Base-by-base conservation (phyloP, 768 basidiomycete genomes). In the Terana coerulea region DNA sequence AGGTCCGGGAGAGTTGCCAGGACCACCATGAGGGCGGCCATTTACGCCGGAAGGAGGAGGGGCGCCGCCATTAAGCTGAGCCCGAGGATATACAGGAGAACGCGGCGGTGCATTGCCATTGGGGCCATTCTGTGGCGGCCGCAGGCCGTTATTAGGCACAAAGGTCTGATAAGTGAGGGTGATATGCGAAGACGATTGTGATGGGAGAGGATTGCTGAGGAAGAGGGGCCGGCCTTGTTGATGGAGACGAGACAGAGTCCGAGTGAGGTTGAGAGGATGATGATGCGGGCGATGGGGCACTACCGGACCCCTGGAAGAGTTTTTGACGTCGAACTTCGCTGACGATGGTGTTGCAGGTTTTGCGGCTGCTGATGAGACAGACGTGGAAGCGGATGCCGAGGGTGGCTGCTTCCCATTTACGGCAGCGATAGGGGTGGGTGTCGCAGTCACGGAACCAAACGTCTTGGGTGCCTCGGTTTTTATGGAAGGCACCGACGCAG, bases 401-500 rank as follows among this genome's bases (percentile, higher is more conserved):
- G 78, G 72, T 42, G 75, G 71, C 19, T 74, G 60, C 68, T 85
- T 86, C 51, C 84, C 84, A 68, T 87, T 88, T 54, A 79, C 71
- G 65, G 83, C 77, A 53, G 73, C 69, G 65, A 82, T 76, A 53
- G 74, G 54, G 26, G 63, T 74, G 21, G 64, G 40, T 26, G 74
- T 75, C 46, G 79, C 83, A 37, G 83, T 81, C 33, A 93, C 81
- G 22, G 86, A 76, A 63, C 91, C 91, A 70, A 94, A 94, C 37
- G 87, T 80, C 69, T 85, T 91, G 60, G 92, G 85, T 61, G 71
- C 78, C 62, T 85, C 85, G 56, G 81, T 74, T 73, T 83, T 86
- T 64, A 82, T 73, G 58, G 70, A 76, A 52, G 74, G 80, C 57
- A 73, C 72, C 35, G 83, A 77, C 49, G 89, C 87, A 30, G 91